Evolutionary conservation across 176 grass and related monocot genomes (phyloP), one percentile per base, ranked within the genome.

Genomic region (Lolium rigidum): DNA sequence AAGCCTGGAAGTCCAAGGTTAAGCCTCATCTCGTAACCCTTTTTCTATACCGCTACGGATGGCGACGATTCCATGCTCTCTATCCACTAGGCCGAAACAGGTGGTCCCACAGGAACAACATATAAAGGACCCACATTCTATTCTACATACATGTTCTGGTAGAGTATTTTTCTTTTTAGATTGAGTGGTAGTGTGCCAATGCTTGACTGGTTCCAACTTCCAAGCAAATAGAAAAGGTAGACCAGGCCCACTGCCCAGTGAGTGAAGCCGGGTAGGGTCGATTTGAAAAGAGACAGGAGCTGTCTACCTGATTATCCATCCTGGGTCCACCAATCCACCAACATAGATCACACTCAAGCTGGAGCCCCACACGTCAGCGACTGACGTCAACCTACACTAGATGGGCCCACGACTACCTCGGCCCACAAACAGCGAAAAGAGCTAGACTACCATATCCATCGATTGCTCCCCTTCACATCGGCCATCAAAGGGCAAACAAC

Each of bases 61-160:
- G 65, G 76, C 76, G 17, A 71, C 69, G 71, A 63, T 58, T 77
- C 50, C 8, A 60, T 17, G 15, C 61, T 46, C 22, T 77, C 22
- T 77, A 82, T 57, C 70, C 47, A 12, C 47, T 6, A 10, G 3
- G 8, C 41, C 79, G 12, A 5, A 26, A 38, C 63, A 51, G 5
- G 3, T 48, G 80, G 52, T 9, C 74, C 80, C 80, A 58, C 70
- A 3, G 9, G 38, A 11, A 71, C 2, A 69, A 39, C 39, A 71
- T 71, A 10, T 1, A 46, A 18, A 13, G 4, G 66, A 4, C 66
- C 66, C 38, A 71, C 16, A 71, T 70, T 70, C 67, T 26, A 25
- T 10, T 61, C 10, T 5, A 21, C 0, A 63, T 13, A 5, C 14
- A 37, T 13, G 7, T 37, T 67, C 6, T 8, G 7, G 39, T 41